Percentiles rank a stretch among this genome's conserved stretches.
phyloP scores from a whole-genome alignment of 2,329 filamentous ascomycete genomes.

The Venturia effusa region DNA sequence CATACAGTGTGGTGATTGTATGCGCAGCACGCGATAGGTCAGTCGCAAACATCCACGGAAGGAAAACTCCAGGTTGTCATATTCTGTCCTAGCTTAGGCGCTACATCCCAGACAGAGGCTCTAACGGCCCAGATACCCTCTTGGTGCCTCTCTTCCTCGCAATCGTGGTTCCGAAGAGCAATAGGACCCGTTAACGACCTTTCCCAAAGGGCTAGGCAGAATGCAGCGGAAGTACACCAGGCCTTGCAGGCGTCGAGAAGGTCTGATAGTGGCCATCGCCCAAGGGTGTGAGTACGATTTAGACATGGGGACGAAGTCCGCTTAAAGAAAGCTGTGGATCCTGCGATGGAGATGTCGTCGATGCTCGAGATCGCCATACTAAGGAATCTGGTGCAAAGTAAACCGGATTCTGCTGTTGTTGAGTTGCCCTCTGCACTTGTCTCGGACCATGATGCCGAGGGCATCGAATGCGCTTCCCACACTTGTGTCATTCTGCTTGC shows the following conservation, averaged over 20 bases:
- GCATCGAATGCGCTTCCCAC: background rate
- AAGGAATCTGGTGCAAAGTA: conserved; percentile 22
- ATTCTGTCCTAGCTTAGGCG: too few species aligned
- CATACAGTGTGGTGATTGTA: too few species aligned
- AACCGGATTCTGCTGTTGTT: conserved; percentile 6
- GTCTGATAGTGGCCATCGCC: conserved; percentile 29
- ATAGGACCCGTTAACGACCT: background rate
- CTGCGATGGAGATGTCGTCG: conserved; percentile 27
- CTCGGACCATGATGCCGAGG: conserved; percentile 29
- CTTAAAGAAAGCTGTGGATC: background rate
- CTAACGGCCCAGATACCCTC: too few species aligned
- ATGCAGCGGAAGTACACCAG: background rate
- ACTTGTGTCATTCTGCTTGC: background rate
- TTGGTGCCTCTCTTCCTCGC: too few species aligned
- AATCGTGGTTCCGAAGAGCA: background rate
- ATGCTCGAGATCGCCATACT: conserved; percentile 30
- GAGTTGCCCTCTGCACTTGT: conserved; percentile 18
- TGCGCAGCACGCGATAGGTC: too few species aligned
- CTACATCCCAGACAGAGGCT: too few species aligned
- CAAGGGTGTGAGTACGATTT: conserved; percentile 37
- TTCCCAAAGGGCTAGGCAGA: conserved; percentile 1
- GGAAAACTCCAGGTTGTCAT: too few species aligned
- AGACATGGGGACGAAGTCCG: conserved; percentile 18
- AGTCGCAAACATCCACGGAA: too few species aligned
- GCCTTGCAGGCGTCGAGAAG: conserved; percentile 21